Percentiles rank a stretch among this genome's conserved stretches.
Evolutionary conservation across 331 rosid genomes (phyloP).

Genomic region (Acacia pycnantha): DNA sequence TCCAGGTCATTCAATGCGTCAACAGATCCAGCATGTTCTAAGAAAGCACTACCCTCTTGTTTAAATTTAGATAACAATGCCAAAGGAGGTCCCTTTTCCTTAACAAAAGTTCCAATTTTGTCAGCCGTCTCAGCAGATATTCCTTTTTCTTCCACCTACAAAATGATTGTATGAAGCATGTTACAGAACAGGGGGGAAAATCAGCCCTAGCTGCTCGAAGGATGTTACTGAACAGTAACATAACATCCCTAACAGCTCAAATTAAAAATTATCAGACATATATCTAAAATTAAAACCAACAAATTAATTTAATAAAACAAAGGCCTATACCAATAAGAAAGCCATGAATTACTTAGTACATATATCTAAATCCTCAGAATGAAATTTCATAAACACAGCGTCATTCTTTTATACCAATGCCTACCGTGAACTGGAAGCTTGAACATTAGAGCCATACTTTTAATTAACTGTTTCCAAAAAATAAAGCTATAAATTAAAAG

Average conservation of each 20-base stretch:
- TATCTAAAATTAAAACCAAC: no score
- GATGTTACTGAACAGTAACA: not conserved
- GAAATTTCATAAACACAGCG: no score
- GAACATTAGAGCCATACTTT: no score
- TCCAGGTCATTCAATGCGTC: slow-evolving; percentile 80
- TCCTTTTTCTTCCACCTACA: slow-evolving; percentile 92
- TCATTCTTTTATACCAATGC: no score
- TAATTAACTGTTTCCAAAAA: no score
- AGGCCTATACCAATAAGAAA: no score
- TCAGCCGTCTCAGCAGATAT: slow-evolving; percentile 71
- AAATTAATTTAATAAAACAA: no score
- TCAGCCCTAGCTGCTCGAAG: slow-evolving; percentile 10
- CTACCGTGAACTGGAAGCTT: no score
- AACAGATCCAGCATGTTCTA: slow-evolving; percentile 48
- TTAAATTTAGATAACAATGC: slow-evolving; percentile 66
- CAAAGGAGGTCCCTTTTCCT: slow-evolving; percentile 81
- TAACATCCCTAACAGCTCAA: no score
- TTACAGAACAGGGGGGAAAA: slow-evolving; percentile 7
- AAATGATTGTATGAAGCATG: slow-evolving; percentile 27
- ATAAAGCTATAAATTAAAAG: not conserved
- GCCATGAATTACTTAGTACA: no score
- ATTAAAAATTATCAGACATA: no score
- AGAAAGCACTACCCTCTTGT: slow-evolving; percentile 65
- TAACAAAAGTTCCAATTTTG: slow-evolving; percentile 73
- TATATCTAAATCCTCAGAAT: no score